Conservation (phyloP, 2,329 filamentous ascomycete genomes). For the Xylariaceae sp. region DNA sequence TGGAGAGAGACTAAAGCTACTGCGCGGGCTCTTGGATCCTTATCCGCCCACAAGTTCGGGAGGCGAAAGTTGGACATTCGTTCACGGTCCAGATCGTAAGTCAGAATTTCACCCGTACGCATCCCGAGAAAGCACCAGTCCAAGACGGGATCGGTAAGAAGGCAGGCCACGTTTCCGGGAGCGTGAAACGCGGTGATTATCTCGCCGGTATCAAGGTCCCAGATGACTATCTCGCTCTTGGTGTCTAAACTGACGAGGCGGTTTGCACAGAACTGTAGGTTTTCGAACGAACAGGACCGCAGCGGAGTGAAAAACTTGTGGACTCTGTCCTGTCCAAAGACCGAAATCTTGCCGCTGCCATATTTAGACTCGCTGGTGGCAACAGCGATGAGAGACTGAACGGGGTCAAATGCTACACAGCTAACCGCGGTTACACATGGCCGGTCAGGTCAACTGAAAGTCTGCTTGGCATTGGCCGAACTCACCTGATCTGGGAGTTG, state of each 20-base stretch:
- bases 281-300: conserved; percentile 69
- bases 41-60: conserved; percentile 79
- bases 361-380: conserved; percentile 86
- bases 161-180: conserved; percentile 67
- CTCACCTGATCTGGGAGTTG: conserved; percentile 66
- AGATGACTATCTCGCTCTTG: conserved; percentile 81
- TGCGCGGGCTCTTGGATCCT: conserved; percentile 61
- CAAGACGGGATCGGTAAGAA: conserved; percentile 82
- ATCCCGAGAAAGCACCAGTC: conserved; percentile 90
- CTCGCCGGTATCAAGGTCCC: conserved; percentile 69
- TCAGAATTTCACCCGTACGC: conserved; percentile 77
- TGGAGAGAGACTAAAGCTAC: conserved; percentile 69
- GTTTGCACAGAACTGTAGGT: conserved; percentile 79
- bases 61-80: conserved; percentile 71
- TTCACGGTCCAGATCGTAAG: conserved; percentile 89
- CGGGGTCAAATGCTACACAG: conserved; percentile 83
- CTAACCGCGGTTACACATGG: conserved; percentile 41
- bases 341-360: conserved; percentile 80
- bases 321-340: conserved; percentile 80
- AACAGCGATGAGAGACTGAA: conserved; percentile 89
- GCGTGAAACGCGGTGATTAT: conserved; percentile 68
- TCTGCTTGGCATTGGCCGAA: conserved; percentile 27
- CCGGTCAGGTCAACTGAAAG: not conserved
- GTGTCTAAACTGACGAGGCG: conserved; percentile 80
- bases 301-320: conserved; percentile 69